These are phyloP conservation scores for Verticillium nubilum DNA, from an alignment of 2,329 filamentous ascomycete genomes.

Conservation along the genomic window DNA sequence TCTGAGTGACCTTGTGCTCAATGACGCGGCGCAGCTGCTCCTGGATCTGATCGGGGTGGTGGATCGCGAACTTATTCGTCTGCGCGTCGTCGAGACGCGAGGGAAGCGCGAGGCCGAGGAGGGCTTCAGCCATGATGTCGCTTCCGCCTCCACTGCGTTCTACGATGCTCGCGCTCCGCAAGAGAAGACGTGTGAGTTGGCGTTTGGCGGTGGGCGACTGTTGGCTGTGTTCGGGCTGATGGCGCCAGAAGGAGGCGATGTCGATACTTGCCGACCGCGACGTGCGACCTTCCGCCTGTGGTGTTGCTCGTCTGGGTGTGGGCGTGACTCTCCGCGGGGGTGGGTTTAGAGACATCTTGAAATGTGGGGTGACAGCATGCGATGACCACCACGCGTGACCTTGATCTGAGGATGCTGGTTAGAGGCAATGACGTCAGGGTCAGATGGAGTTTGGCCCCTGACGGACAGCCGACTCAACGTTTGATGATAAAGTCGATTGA, in stretches of 20 bases:
- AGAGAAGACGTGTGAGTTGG: conserved; percentile 2
- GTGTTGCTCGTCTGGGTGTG: not conserved
- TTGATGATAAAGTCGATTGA: too few relatives aligned
- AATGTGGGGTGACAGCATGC: too few relatives aligned
- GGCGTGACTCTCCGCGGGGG: not conserved
- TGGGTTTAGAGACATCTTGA: too few relatives aligned
- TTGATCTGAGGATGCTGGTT: too few relatives aligned
- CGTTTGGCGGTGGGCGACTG: conserved; percentile 8
- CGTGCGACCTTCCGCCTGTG: too few relatives aligned
- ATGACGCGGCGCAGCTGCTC: conserved; percentile 35
- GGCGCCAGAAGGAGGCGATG: not conserved
- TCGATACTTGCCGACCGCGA: not conserved
- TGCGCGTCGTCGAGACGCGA: conserved; percentile 15
- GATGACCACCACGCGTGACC: too few relatives aligned
- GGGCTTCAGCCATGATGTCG: conserved; percentile 17
- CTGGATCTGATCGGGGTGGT: conserved; percentile 40
- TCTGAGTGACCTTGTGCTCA: conserved; percentile 35
- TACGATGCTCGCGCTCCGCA: conserved; percentile 9
- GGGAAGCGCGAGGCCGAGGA: conserved; percentile 15
- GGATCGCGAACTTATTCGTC: conserved; percentile 23
- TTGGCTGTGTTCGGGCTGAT: conserved; percentile 3
- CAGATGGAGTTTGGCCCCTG: too few relatives aligned
- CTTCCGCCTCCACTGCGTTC: conserved; percentile 10
- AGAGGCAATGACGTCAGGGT: too few relatives aligned
- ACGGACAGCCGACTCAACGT: too few relatives aligned